Conservation (phyloP, 768 basidiomycete genomes). For the Cubamyces lactineus region DNA sequence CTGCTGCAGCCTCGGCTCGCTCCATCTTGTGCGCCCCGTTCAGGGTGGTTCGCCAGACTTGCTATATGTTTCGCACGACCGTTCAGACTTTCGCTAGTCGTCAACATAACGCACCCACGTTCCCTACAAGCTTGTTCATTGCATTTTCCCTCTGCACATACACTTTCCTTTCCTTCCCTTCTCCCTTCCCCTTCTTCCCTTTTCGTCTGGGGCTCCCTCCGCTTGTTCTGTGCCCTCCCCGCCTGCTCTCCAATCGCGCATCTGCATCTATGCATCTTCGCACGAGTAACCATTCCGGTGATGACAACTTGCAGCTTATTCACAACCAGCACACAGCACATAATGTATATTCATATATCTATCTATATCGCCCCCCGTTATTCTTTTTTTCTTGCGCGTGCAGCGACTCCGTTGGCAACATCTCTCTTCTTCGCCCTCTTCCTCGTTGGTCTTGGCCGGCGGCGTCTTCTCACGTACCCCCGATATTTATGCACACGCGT, state of each 20-base stretch:
- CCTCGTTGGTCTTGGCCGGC: neutral
- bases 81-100: too few relatives aligned
- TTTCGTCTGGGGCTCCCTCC: too few relatives aligned
- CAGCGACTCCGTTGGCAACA: too few relatives aligned
- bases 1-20: neutral
- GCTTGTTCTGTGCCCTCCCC: too few relatives aligned
- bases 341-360: slow-evolving; percentile 12
- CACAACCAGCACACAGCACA: neutral
- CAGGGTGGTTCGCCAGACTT: too few relatives aligned
- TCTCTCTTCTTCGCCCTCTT: too few relatives aligned
- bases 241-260: neutral
- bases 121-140: neutral
- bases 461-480: too few relatives aligned
- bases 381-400: neutral
- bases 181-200: too few relatives aligned
- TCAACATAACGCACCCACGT: neutral
- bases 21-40: too few relatives aligned
- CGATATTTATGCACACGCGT: neutral
- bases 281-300: neutral
- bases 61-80: too few relatives aligned
- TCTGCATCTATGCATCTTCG: neutral
- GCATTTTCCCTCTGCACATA: neutral
- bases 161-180: neutral
- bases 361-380: neutral
- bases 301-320: neutral